A percentile compares a stretch with the other conserved stretches of the same genome.
phyloP scores from a whole-genome alignment of 2,329 filamentous ascomycete genomes.

The Pleoardoris graminearum region DNA sequence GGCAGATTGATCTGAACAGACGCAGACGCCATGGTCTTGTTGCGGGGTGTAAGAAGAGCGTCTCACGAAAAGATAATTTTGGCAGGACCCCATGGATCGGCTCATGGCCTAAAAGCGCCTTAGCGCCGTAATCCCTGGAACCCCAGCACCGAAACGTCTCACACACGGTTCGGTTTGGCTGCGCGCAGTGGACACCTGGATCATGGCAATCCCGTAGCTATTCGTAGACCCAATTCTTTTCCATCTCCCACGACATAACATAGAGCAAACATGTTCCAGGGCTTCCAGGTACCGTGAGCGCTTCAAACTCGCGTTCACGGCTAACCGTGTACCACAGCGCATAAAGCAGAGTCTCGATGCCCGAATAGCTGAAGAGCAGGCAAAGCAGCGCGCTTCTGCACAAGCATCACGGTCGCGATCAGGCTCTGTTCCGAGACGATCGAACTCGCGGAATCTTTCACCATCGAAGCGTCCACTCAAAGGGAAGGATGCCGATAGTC shows the following conservation, averaged over 20 bases:
- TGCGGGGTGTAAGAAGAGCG: slow-evolving; percentile 12
- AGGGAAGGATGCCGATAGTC: slow-evolving; percentile 38
- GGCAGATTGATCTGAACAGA: slow-evolving; percentile 65
- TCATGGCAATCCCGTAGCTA: slow-evolving; percentile 16
- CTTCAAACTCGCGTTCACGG: slow-evolving; percentile 1
- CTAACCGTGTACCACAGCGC: slow-evolving; percentile 58
- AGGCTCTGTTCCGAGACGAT: slow-evolving; percentile 51
- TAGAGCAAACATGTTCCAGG: slow-evolving; percentile 41
- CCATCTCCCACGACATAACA: slow-evolving; percentile 19
- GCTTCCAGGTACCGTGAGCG: slow-evolving; percentile 28
- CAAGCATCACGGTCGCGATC: slow-evolving; percentile 51
- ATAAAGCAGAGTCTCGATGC: slow-evolving; percentile 83
- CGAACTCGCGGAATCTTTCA: slow-evolving; percentile 49
- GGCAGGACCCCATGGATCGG: not conserved
- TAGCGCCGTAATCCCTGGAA: slow-evolving; percentile 5
- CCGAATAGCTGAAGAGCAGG: slow-evolving; percentile 89
- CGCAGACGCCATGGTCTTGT: slow-evolving; percentile 55
- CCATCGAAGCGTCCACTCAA: slow-evolving; percentile 40
- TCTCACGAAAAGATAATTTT: not conserved
- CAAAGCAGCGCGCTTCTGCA: slow-evolving; percentile 64
- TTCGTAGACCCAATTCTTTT: slow-evolving; percentile 6
- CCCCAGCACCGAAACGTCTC: slow-evolving; percentile 21
- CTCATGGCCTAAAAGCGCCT: too few species aligned
- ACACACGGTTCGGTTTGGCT: slow-evolving; percentile 24
- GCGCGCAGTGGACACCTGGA: slow-evolving; percentile 24